Conservation (phyloP, 1,284 basidiomycete genomes). For the Irpex lacteus region DNA sequence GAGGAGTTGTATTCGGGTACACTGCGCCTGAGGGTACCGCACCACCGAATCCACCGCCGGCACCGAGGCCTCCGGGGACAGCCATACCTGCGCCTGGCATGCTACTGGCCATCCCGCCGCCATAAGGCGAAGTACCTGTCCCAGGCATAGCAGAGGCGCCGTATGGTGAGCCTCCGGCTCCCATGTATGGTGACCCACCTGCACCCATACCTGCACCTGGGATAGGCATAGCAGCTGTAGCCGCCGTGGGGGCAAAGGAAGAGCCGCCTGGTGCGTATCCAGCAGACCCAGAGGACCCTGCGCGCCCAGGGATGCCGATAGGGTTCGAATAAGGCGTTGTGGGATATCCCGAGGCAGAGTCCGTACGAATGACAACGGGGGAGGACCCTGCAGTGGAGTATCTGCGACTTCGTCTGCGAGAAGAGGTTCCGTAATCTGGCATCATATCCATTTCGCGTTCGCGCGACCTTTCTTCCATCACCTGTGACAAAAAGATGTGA, state of each 20-base stretch:
- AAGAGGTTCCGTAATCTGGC: not conserved
- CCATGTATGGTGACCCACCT: constrained; percentile 7
- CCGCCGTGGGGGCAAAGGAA: not conserved
- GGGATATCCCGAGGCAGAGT: not conserved
- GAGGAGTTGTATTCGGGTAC: not conserved
- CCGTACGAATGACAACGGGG: constrained; percentile 3
- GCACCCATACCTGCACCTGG: not conserved
- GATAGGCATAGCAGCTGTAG: not conserved
- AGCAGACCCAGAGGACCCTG: constrained; percentile 1
- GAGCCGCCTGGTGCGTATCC: not conserved
- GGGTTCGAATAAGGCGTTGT: constrained; percentile 1
- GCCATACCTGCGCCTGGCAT: not conserved
- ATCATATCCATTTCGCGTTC: not conserved
- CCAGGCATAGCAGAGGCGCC: not conserved
- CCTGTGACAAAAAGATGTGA: not conserved
- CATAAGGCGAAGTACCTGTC: constrained; percentile 4
- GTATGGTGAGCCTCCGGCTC: constrained; percentile 1
- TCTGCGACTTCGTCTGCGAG: constrained; percentile 1
- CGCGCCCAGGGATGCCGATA: constrained; percentile 2
- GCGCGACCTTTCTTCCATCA: not conserved
- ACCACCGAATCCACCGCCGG: not conserved
- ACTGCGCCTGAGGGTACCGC: not conserved
- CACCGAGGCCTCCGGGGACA: not conserved
- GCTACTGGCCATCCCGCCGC: not conserved
- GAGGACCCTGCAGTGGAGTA: constrained; percentile 5